Evolutionary conservation across 352 stramenopile species (phyloP).

Genomic region (Globisporangium abappressorium): DNA sequence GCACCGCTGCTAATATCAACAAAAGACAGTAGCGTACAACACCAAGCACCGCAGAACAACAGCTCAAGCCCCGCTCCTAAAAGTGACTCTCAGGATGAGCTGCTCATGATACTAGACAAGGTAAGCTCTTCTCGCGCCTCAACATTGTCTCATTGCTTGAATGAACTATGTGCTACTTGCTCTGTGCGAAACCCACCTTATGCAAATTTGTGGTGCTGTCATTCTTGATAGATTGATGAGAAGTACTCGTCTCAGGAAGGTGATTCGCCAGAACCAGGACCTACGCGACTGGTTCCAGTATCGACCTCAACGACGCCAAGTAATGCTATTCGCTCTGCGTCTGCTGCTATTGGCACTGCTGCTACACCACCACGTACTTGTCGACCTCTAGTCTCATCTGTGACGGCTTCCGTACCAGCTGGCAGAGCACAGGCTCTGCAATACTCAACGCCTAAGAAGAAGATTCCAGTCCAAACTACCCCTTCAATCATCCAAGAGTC

Average conservation of each 20-base stretch:
- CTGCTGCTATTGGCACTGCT: neutral
- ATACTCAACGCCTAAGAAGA: constrained; percentile 5
- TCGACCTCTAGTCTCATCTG: neutral
- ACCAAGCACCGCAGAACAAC: neutral
- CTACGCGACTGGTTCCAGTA: neutral
- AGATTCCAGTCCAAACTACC: constrained; percentile 3
- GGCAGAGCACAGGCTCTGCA: neutral
- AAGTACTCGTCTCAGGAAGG: constrained; percentile 46
- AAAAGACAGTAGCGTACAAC: neutral
- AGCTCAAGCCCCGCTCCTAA: constrained; percentile 2
- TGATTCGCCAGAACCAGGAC: neutral
- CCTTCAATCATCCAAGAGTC: constrained; percentile 18
- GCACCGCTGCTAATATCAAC: neutral
- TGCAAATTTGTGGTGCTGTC: neutral
- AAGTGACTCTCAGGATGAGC: constrained; percentile 55
- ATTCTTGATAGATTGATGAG: constrained; percentile 36
- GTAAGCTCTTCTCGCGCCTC: constrained; percentile 11
- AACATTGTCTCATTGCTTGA: neutral
- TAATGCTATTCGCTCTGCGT: neutral
- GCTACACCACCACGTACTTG: neutral
- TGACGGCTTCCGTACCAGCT: neutral
- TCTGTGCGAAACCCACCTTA: neutral
- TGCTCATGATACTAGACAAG: constrained; percentile 55
- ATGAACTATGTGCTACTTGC: neutral
- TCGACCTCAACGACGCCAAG: neutral